Base-by-base conservation (phyloP, 164 flowering plant genomes). In the Chimonanthus salicifolius region DNA sequence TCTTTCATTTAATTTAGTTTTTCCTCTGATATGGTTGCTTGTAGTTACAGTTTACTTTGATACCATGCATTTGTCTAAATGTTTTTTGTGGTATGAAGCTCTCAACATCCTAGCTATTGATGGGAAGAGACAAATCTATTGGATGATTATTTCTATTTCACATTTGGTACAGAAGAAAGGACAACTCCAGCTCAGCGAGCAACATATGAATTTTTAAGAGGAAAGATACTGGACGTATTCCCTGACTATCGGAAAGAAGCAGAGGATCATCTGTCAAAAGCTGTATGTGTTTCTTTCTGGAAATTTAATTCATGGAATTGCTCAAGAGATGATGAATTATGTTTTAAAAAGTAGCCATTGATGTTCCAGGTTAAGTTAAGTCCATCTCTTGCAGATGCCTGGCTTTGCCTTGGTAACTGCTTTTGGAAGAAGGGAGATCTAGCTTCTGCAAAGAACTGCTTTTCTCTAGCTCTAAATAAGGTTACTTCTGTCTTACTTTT, bases 381-480 rank as follows among this genome's bases (percentile, higher is more conserved):
- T 83, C 97, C 98, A 74, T 90, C 94, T 63, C 88, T 90, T 82
- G 85, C 83, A 78, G 98, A 94, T 91, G 98, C 98, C 74, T 94
- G 97, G 97, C 83, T 90, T 48, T 88, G 91, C 78, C 86, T 94
- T 71, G 97, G 98, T 18, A 86, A 88, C 79, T 84, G 94, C 88
- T 84, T 94, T 68, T 92, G 97, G 98, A 94, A 92, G 88, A 94
- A 91, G 75, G 97, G 94, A 67, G 98, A 94, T 78, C 75, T 94
- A 58, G 58, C 79, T 77, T 80, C 92, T 13, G 95, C 98, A 9
- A 92, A 85, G 80, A 91, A 94, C 64, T 88, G 92, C 74, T 85
- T 85, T 64, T 84, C 77, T 71, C 88, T 86, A 62, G 94, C 97
- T 20, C 74, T 94, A 71, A 84, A 84, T 78, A 94, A 94, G 97